Base-by-base conservation (phyloP, 805 yeast genomes). In the Pichia ethanolica region DNA sequence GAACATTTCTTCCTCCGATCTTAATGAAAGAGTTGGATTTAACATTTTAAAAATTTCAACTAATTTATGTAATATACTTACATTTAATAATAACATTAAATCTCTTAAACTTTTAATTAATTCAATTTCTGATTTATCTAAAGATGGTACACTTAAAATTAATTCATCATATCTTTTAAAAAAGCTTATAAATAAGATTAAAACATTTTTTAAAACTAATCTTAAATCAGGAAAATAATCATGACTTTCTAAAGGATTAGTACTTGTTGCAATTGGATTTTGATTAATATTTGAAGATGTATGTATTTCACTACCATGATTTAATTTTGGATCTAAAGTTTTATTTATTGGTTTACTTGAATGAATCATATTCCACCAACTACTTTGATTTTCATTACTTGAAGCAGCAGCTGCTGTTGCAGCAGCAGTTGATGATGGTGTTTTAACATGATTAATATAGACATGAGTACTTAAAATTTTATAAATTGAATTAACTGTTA, bases 21-120 rank as follows among this genome's bases (percentile, higher is more conserved):
- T 51, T 42, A 62, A 45, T 26, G 39, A 32, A 25, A 57, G 10
- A 3, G 42, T 34, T 2, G 59, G 59, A 42, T 62, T 61, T n/a
- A 63, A 38, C 33, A 53, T 46, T 40, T 58, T 59, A 44, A 59
- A 60, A 7, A 63, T 55, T 42, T 58, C 59, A 42, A 60, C 51
- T n/a, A 65, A 49, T 48, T 66, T 66, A 44, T 61, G 59, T 9
- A 60, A 51, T 5, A 66, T 57, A 9, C 66, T 55, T 5, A 62
- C 59, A 36, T 65, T 65, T 20, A 65, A 47, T 28, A 66, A 44
- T 12, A 62, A 42, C 33, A 61, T 44, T 7, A 65, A 46, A 33
- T 58, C 57, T 14, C 49, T 44, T 26, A 60, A 43, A 13, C 46
- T 42, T 14, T 33, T 36, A 7, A 40, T 39, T 25, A 42, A 27